Conservation (phyloP, 164 flowering plant species). For the Hamamelis virginiana region DNA sequence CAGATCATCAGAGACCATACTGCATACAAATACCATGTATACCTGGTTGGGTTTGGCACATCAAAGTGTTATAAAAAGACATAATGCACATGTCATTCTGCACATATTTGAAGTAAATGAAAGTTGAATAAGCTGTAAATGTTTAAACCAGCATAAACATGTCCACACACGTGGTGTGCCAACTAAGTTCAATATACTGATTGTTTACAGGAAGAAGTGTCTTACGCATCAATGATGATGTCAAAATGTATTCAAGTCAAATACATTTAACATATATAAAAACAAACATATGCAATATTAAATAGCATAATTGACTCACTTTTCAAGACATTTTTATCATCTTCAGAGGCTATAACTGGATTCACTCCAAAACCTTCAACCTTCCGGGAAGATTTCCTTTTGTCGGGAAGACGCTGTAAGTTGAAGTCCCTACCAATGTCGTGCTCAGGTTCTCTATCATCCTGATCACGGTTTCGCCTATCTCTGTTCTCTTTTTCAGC, state of each 20-base stretch:
- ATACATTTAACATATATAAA: not conserved
- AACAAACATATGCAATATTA: not conserved
- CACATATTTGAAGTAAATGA: not conserved
- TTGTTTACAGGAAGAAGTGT: not conserved
- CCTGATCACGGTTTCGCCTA: slow-evolving; percentile 48
- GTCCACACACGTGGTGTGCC: not conserved
- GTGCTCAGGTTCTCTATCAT: slow-evolving; percentile 52
- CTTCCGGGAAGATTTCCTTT: slow-evolving; percentile 47
- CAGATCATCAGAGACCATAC: not conserved
- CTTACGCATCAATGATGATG: no score
- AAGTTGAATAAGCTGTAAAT: not conserved
- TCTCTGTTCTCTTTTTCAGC: slow-evolving; percentile 56
- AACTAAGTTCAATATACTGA: not conserved
- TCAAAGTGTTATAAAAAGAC: not conserved
- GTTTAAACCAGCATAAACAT: not conserved
- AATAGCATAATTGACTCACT: slow-evolving; percentile 36
- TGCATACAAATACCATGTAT: not conserved
- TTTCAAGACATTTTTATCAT: slow-evolving; percentile 50
- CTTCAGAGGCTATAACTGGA: slow-evolving; percentile 33
- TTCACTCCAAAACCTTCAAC: slow-evolving; percentile 46
- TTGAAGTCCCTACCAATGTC: slow-evolving; percentile 39
- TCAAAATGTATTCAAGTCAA: not conserved
- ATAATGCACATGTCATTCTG: not conserved
- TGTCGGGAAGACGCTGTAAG: slow-evolving; percentile 42
- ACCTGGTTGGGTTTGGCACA: not conserved